A percentile compares a stretch with the other conserved stretches of the same genome.
Evolutionary conservation across 257 asterid genomes (phyloP).

Genomic region (Solanum sejunctum): DNA sequence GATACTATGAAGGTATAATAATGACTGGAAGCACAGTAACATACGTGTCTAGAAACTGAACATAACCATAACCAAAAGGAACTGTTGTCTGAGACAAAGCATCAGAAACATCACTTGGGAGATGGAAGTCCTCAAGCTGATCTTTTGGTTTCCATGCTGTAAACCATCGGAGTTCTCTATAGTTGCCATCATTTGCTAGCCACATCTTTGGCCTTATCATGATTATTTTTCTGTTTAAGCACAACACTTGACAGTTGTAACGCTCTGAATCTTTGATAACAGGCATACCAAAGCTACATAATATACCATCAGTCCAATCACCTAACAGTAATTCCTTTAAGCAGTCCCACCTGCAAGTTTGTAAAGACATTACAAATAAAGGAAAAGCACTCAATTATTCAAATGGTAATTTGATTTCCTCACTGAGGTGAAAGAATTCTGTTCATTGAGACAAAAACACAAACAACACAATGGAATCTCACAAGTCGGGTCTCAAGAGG

Average conservation of each 20-base stretch:
- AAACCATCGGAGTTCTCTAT: constrained; percentile 88
- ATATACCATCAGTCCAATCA: constrained; percentile 80
- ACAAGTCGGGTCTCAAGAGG: too few species aligned
- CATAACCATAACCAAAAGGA: constrained; percentile 84
- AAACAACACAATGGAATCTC: neutral
- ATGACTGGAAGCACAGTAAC: constrained; percentile 4
- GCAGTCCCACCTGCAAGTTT: constrained; percentile 78
- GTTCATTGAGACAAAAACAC: neutral
- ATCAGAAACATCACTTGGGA: constrained; percentile 63
- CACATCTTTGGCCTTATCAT: constrained; percentile 94
- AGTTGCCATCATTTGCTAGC: constrained; percentile 92
- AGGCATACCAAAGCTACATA: constrained; percentile 95
- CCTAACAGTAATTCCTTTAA: constrained; percentile 60
- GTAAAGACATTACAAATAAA: neutral
- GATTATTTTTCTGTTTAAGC: constrained; percentile 68
- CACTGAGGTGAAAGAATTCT: neutral
- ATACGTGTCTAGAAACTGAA: constrained; percentile 80
- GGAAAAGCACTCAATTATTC: neutral
- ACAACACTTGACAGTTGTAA: constrained; percentile 79
- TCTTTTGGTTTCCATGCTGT: constrained; percentile 85
- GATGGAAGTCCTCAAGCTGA: constrained; percentile 63
- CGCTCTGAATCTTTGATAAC: constrained; percentile 78
- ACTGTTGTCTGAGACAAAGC: constrained; percentile 51
- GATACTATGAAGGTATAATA: neutral
- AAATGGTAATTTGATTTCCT: neutral